Evolutionary conservation across 805 yeast species (phyloP).

Genomic region (Ogataea pini): DNA sequence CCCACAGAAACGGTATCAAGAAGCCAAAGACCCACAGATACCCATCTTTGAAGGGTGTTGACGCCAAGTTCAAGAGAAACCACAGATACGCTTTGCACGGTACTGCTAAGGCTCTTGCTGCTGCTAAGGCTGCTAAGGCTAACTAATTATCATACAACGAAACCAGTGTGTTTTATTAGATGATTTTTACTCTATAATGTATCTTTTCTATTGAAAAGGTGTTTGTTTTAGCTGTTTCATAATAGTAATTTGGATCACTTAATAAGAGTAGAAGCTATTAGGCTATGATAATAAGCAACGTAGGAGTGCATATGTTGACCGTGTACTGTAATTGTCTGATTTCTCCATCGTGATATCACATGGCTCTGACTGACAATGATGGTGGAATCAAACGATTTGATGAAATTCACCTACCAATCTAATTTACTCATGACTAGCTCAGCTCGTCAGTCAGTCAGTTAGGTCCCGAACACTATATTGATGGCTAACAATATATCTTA

Average conservation of each 20-base stretch:
- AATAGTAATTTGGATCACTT: constrained; percentile 2
- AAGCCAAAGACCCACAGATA: constrained; percentile 98
- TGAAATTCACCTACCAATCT: no score
- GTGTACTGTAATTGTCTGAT: no score
- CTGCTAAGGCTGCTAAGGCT: constrained; percentile 41
- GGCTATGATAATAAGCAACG: no score
- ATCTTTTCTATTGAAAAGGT: constrained; percentile 9
- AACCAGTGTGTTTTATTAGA: constrained; percentile 6
- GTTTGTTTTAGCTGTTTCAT: constrained; percentile 5
- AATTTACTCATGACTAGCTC: no score
- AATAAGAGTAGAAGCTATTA: no score
- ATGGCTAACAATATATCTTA: constrained; percentile 35
- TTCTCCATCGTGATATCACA: no score
- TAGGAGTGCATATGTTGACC: no score
- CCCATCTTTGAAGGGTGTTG: constrained; percentile 98
- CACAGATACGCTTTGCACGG: constrained; percentile 99
- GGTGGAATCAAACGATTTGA: no score
- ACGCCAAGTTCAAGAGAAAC: constrained; percentile 99
- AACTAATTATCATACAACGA: constrained; percentile 20
- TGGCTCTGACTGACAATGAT: no score
- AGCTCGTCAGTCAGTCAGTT: no score
- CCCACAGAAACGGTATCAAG: constrained; percentile 99
- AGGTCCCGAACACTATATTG: constrained; percentile 4
- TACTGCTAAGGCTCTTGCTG: constrained; percentile 91
- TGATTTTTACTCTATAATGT: constrained; percentile 9